phyloP scores from a whole-genome alignment of 1,284 basidiomycete species.

The Rhodotorula sp. region DNA sequence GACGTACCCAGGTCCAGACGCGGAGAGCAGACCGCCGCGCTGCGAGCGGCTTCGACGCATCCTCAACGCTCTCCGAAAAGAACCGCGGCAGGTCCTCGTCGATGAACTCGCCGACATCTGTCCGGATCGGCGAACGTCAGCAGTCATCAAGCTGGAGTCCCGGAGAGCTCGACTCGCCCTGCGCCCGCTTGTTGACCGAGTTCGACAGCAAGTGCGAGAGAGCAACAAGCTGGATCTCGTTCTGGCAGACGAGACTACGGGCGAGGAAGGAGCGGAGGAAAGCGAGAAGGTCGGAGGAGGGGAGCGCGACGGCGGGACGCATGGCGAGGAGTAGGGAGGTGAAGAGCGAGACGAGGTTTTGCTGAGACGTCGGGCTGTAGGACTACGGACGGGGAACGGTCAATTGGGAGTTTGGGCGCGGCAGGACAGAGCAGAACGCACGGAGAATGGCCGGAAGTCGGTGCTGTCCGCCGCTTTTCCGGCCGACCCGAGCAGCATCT shows the following conservation, averaged over 20 bases:
- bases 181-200: slow-evolving; percentile 68
- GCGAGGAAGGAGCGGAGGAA: slow-evolving; percentile 48
- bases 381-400: neutral
- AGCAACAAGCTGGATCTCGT: slow-evolving; percentile 60
- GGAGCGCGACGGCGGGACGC: slow-evolving; percentile 54
- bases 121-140: too few species aligned
- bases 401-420: neutral
- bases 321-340: slow-evolving; percentile 22
- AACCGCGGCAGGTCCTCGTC: neutral
- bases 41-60: neutral
- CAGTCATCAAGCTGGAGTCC: neutral
- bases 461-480: slow-evolving; percentile 43
- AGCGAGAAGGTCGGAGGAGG: slow-evolving; percentile 54
- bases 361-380: slow-evolving; percentile 29
- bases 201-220: slow-evolving; percentile 64
- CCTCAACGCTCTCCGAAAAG: neutral
- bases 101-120: slow-evolving; percentile 1
- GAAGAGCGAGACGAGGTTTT: slow-evolving; percentile 21
- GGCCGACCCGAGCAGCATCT: slow-evolving; percentile 41
- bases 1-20: slow-evolving; percentile 68
- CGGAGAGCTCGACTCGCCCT: neutral
- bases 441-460: slow-evolving; percentile 51
- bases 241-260: slow-evolving; percentile 58
- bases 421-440: slow-evolving; percentile 39
- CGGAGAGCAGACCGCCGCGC: slow-evolving; percentile 58